Base-by-base conservation (phyloP, 345 rosid genomes). In the Theobroma cacao region DNA sequence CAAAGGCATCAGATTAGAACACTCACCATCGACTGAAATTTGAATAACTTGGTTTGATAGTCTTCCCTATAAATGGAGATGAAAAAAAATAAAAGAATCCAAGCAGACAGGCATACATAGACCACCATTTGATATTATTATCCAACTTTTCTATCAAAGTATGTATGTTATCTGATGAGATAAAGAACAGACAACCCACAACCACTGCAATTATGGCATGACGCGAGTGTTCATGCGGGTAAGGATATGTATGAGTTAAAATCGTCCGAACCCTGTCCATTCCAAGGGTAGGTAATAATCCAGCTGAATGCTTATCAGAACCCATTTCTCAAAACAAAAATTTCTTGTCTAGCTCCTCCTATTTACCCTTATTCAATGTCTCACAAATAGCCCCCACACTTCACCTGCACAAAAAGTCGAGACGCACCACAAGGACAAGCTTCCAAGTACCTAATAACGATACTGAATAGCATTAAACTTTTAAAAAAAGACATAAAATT, bases 1-100 rank as follows among this genome's bases (percentile, higher is more conserved):
- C 17, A 68, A 18, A 22, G 2, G 74, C 34, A 62, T 34, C 28
- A 45, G 17, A 28, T 33, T 61, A 81, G 75, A 78, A 50, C 52
- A 78, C 97, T 84, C 83, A 96, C 99, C 99, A 96, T 69, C 97
- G 80, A 82, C 99, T 94, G 85, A 96, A 96, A 84, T 96, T 96
- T 22, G 98, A 92, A 78, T 96, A 96, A 76, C 95, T 96, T 28
- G 99, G 99, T 83, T 88, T 94, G 84, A 96, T 88, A 56, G 97
- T 96, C 93, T 96, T 96, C 84, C 93, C 94, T 45, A 96, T 76
- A 87, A 96, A 96, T 26, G 99, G 99, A 53, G 99, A 91, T 6
- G 99, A 94, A 85, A 96, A 94, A 95, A 91, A 94, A 85, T 96
- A 96, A 91, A 96, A 96, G 87, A 96, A 96, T 28, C 99, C 99